phyloP scores from a whole-genome alignment of 345 rosid species.

The Corymbia maculata region DNA sequence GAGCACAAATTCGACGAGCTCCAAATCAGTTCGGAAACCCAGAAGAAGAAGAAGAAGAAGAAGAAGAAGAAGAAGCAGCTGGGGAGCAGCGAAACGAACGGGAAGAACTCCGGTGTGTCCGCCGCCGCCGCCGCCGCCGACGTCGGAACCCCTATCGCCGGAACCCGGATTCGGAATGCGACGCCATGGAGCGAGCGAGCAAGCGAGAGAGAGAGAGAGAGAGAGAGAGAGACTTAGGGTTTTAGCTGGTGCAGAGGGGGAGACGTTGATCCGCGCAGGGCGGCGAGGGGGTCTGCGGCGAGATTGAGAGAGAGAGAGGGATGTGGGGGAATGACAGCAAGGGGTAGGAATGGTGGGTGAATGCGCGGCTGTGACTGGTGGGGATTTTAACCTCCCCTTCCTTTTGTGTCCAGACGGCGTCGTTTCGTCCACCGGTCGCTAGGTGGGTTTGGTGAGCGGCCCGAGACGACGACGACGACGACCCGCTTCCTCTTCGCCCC shows the following conservation, averaged over 20 bases:
- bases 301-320: not conserved
- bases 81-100: not conserved
- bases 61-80: not conserved
- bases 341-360: not conserved
- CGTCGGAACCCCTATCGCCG: not conserved
- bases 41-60: too few relatives aligned
- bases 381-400: too few relatives aligned
- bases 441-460: not conserved
- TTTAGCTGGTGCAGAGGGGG: not conserved
- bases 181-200: too few relatives aligned
- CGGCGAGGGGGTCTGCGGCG: not conserved
- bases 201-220: too few relatives aligned
- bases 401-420: not conserved
- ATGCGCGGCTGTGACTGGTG: not conserved
- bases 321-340: slow-evolving; percentile 1
- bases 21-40: not conserved
- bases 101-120: not conserved
- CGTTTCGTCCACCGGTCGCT: not conserved
- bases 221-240: not conserved
- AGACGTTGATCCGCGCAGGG: not conserved
- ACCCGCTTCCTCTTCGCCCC: not conserved
- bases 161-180: too few relatives aligned
- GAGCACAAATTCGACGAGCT: not conserved
- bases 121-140: not conserved
- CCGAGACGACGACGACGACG: not conserved